These are phyloP conservation scores for Xerocomus brunneocitrinus DNA, from an alignment of 768 basidiomycete species.

Conservation along the genomic window DNA sequence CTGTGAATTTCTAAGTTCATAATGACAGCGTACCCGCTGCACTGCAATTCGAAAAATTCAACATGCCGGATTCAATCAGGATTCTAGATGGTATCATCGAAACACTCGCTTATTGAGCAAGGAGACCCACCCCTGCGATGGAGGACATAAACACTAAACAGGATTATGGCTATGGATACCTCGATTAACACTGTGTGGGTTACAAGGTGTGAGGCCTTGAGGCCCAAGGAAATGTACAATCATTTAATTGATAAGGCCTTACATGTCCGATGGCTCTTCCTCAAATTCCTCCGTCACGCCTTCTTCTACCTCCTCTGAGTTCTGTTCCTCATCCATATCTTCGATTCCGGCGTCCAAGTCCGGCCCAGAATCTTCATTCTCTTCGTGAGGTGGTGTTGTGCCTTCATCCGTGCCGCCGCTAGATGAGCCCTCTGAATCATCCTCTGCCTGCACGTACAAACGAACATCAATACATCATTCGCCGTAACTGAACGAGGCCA, in stretches of 20 bases:
- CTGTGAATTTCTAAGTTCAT: background rate
- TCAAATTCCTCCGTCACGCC: slow-evolving; percentile 51
- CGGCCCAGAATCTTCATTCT: slow-evolving; percentile 37
- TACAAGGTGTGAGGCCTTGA: too few relatives aligned
- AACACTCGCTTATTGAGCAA: slow-evolving; percentile 62
- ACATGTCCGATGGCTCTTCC: slow-evolving; percentile 37
- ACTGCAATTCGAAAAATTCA: slow-evolving; percentile 87
- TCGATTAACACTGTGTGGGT: background rate
- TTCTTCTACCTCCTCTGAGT: slow-evolving; percentile 38
- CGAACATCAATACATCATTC: background rate
- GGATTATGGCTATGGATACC: background rate
- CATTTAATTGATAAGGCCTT: background rate
- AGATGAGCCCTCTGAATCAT: slow-evolving; percentile 32
- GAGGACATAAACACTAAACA: background rate
- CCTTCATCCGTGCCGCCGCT: slow-evolving; percentile 30
- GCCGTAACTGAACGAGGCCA: background rate
- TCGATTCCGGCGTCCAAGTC: slow-evolving; percentile 37
- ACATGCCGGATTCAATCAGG: slow-evolving; percentile 82
- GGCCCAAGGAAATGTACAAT: background rate
- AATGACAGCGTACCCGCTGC: slow-evolving; percentile 67
- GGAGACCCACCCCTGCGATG: background rate
- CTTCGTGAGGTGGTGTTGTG: slow-evolving; percentile 32
- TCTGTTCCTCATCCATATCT: slow-evolving; percentile 43
- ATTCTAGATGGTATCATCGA: slow-evolving; percentile 81
- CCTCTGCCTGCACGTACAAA: slow-evolving; percentile 27